Evolutionary conservation across 495 filamentous ascomycete genomes (phyloP).

Genomic region (Aspergillus indologenus): DNA sequence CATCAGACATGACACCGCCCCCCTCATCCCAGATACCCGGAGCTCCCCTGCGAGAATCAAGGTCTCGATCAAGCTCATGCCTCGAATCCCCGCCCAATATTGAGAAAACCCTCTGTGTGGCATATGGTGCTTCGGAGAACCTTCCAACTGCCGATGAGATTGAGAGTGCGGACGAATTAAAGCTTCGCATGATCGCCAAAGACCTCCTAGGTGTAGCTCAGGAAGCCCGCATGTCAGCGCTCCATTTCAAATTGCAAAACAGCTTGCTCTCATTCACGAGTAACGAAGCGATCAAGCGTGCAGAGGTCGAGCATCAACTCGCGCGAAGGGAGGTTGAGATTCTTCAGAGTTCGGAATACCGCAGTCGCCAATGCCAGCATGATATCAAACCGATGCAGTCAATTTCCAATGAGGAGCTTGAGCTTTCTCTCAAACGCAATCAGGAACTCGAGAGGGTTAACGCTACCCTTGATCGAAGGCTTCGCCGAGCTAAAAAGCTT

Average conservation of each 20-base stretch:
- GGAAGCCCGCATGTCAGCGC: conserved; percentile 73
- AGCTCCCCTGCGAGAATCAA: conserved; percentile 36
- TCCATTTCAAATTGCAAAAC: conserved; percentile 91
- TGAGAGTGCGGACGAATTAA: conserved; percentile 53
- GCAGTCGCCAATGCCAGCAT: conserved; percentile 36
- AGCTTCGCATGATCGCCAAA: conserved; percentile 59
- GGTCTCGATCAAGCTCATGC: conserved; percentile 43
- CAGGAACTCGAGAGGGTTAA: conserved; percentile 65
- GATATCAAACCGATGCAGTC: conserved; percentile 34
- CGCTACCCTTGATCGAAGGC: conserved; percentile 55
- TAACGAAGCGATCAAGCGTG: conserved; percentile 78
- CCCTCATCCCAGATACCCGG: conserved; percentile 65
- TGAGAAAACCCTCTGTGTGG: conserved; percentile 51
- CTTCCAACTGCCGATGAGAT: conserved; percentile 64
- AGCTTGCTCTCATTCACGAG: conserved; percentile 83
- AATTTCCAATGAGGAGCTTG: conserved; percentile 37
- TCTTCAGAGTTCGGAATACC: conserved; percentile 58
- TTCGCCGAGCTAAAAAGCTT: conserved; percentile 70
- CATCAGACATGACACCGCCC: conserved; percentile 65
- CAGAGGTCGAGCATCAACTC: conserved; percentile 90
- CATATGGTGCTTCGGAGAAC: conserved; percentile 48
- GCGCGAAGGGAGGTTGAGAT: conserved; percentile 88
- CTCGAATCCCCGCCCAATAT: conserved; percentile 58
- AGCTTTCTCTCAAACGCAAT: conserved; percentile 46
- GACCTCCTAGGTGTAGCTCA: conserved; percentile 50